These are phyloP conservation scores for Haematococcus sp. DNA, from an alignment of 139 green algal species.

Conservation along the genomic window DNA sequence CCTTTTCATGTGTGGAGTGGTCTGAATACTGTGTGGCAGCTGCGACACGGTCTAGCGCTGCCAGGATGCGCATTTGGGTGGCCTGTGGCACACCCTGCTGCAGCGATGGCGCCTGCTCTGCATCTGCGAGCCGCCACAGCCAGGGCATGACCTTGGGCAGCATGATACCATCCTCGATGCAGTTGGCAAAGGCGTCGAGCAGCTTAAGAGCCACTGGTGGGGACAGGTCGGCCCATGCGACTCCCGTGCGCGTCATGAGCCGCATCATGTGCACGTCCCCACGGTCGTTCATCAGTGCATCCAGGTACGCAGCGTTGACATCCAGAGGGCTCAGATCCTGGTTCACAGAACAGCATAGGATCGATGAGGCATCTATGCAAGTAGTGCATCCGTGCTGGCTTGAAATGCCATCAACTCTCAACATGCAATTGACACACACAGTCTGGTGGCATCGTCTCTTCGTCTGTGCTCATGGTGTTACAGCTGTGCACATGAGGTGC, in stretches of 20 bases:
- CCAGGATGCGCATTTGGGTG: neutral
- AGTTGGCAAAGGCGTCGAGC: slow-evolving; percentile 28
- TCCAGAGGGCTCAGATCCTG: slow-evolving; percentile 3
- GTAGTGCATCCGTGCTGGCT: neutral
- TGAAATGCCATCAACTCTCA: too few relatives aligned
- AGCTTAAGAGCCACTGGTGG: slow-evolving; percentile 13
- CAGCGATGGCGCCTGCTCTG: slow-evolving; percentile 13
- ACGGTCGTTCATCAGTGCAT: slow-evolving; percentile 15
- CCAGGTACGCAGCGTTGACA: slow-evolving; percentile 26
- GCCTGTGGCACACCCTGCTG: neutral
- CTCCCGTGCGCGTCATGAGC: slow-evolving; percentile 25
- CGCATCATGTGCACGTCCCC: slow-evolving; percentile 26
- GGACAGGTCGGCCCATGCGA: slow-evolving; percentile 30
- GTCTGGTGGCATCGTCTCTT: too few relatives aligned
- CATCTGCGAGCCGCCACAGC: slow-evolving; percentile 48
- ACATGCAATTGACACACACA: too few relatives aligned
- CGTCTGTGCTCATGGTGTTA: too few relatives aligned
- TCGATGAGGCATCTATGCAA: neutral
- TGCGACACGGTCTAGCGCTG: neutral
- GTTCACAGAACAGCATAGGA: too few relatives aligned
- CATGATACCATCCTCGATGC: slow-evolving; percentile 32
- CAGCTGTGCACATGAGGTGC: too few relatives aligned
- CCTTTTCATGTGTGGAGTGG: neutral
- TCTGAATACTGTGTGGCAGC: neutral
- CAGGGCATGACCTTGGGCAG: slow-evolving; percentile 40